Evolutionary conservation across 805 yeast species (phyloP).

Genomic region (Pichia insulana): DNA sequence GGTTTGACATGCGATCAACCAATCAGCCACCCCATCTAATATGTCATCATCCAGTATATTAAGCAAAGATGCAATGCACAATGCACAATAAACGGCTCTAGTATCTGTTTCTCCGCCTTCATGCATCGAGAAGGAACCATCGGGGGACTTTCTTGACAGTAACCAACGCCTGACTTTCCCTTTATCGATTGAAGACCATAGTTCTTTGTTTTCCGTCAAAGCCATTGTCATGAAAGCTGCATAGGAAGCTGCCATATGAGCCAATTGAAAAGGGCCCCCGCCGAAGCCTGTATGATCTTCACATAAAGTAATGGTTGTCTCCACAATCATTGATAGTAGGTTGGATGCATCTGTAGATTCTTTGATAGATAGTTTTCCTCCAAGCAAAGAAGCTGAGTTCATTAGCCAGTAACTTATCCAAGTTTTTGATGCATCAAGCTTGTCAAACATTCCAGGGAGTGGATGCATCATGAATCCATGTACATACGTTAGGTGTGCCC

Average conservation of each 20-base stretch:
- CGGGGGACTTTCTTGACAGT: constrained; percentile 45
- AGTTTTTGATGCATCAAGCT: constrained; percentile 81
- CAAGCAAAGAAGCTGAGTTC: constrained; percentile 41
- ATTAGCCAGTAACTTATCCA: constrained; percentile 86
- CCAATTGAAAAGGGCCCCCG: constrained; percentile 76
- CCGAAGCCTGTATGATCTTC: constrained; percentile 60
- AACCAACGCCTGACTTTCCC: constrained; percentile 54
- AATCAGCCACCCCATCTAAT: constrained; percentile 41
- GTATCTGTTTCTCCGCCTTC: constrained; percentile 75
- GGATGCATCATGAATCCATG: constrained; percentile 31
- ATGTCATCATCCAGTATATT: constrained; percentile 57
- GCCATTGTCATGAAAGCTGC: constrained; percentile 65
- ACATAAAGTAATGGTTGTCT: constrained; percentile 19
- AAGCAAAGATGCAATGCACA: constrained; percentile 62
- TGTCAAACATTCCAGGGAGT: constrained; percentile 43
- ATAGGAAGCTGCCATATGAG: constrained; percentile 80
- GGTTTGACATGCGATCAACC: constrained; percentile 69
- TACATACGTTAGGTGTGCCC: constrained; percentile 37
- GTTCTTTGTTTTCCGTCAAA: constrained; percentile 33
- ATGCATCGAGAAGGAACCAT: constrained; percentile 78
- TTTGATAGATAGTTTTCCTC: constrained; percentile 13
- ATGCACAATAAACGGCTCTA: constrained; percentile 79
- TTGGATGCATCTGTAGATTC: constrained; percentile 5
- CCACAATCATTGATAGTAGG: constrained; percentile 7
- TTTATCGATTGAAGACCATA: constrained; percentile 39